Conservation (phyloP, 2,329 filamentous ascomycete genomes). For the Colletotrichum simmondsii region DNA sequence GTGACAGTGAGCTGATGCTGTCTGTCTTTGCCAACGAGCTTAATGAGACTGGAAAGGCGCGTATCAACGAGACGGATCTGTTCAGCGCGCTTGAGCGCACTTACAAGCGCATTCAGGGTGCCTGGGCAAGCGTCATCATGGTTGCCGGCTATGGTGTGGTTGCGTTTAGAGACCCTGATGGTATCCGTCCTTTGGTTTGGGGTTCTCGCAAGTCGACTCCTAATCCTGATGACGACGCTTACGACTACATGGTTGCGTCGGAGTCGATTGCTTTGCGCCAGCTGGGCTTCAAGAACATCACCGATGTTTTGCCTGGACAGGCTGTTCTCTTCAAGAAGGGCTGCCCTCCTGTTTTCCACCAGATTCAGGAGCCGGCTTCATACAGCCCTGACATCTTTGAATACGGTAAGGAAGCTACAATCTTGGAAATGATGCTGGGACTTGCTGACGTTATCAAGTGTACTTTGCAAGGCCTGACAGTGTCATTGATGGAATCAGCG, state of each 20-base stretch:
- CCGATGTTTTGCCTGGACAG: slow-evolving; percentile 84
- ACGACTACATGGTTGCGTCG: slow-evolving; percentile 91
- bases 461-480: slow-evolving; percentile 89
- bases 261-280: slow-evolving; percentile 87
- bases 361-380: slow-evolving; percentile 73
- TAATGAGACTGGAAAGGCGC: slow-evolving; percentile 82
- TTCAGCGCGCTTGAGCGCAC: slow-evolving; percentile 78
- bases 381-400: slow-evolving; percentile 90
- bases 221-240: slow-evolving; percentile 67
- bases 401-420: background rate
- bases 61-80: slow-evolving; percentile 82
- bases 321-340: slow-evolving; percentile 89
- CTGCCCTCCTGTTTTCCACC: slow-evolving; percentile 76
- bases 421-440: background rate
- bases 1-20: slow-evolving; percentile 29
- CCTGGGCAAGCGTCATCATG: slow-evolving; percentile 85
- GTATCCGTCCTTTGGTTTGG: slow-evolving; percentile 84
- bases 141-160: slow-evolving; percentile 83
- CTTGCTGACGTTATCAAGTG: slow-evolving; percentile 56
- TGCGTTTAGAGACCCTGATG: slow-evolving; percentile 74
- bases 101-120: slow-evolving; percentile 79
- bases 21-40: slow-evolving; percentile 83
- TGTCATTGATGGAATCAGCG: slow-evolving; percentile 87
- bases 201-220: slow-evolving; percentile 74
- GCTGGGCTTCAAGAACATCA: slow-evolving; percentile 80